A percentile compares a stretch with the other conserved stretches of the same genome.
phyloP scores from a whole-genome alignment of 2,329 filamentous ascomycete species.

The Fusarium setosum region DNA sequence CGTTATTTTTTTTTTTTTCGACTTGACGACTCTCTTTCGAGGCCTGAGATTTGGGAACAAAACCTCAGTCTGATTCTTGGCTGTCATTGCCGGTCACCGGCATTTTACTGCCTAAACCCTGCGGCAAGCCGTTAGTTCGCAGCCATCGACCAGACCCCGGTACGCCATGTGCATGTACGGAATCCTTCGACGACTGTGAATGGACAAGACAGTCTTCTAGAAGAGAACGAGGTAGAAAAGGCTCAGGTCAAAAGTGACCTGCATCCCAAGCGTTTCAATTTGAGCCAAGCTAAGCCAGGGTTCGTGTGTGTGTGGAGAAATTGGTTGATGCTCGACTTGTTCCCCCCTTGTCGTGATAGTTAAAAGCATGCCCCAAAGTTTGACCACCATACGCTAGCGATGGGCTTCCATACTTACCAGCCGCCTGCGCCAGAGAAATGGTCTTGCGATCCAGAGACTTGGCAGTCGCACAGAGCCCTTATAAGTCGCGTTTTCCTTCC shows the following conservation, averaged over 20 bases:
- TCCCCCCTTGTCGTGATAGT: slow-evolving; percentile 25
- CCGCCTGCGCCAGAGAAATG: slow-evolving; percentile 14
- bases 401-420: not conserved
- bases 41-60: not conserved
- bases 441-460: not conserved
- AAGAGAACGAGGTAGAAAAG: slow-evolving; percentile 9
- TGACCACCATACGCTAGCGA: slow-evolving; percentile 6
- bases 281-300: slow-evolving; percentile 5
- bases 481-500: slow-evolving; percentile 11
- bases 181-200: slow-evolving; percentile 11
- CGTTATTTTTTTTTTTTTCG: not conserved
- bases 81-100: slow-evolving; percentile 8
- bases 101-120: slow-evolving; percentile 1
- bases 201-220: slow-evolving; percentile 27
- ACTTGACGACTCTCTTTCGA: not conserved
- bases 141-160: not conserved
- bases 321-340: not conserved
- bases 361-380: not conserved
- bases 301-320: slow-evolving; percentile 23
- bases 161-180: slow-evolving; percentile 22
- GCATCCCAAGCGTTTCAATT: slow-evolving; percentile 10
- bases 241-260: not conserved
- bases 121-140: slow-evolving; percentile 1
- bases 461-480: slow-evolving; percentile 9
- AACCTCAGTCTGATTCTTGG: not conserved